Evolutionary conservation across 1,284 basidiomycete genomes (phyloP), one percentile per base, ranked within the genome.

Genomic region (Ganoderma resinaceum): DNA sequence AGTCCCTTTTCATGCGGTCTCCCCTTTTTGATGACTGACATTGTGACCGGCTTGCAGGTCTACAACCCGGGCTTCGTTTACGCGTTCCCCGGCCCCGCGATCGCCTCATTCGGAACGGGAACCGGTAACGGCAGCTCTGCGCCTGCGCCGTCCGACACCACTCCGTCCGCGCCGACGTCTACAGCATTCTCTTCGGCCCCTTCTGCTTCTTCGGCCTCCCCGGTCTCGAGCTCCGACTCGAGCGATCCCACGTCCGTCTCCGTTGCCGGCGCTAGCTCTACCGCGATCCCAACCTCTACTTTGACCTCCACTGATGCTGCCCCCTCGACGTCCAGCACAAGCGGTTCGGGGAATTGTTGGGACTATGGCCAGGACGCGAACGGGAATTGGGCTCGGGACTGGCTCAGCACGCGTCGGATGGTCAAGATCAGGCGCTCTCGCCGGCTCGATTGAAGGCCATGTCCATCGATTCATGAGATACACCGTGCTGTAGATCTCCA

Each of bases 41-140:
- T 1, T n/a, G 23, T 20, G 2, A 9, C n/a, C 26, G 14, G 29
- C 35, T 26, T n/a, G 35, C 60, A 83, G 80, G 66, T 84, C 16
- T 83, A 79, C 66, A 57, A 80, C 65, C 69, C 77, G 2, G 63
- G 66, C 2, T 73, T 61, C 63, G 60, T 37, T 0, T 83, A 84
- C 62, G 64, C 33, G 2, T 83, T 83, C 74, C 82, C 82, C 14
- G 82, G 82, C 3, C 81, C 77, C 3, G 33, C 74, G 33, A 73
- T 83, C 16, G 62, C 62, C 2, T 37, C 62, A 14, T 38, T 63
- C 52, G 53, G 52, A 3, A 23, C 62, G 20, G 61, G 31, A 16
- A 29, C n/a, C 23, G 61, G 46, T 16, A 16, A 60, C 38, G 23
- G 37, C 6, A 52, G 23, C 26, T n/a, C 58, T 8, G 37, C 35